Base-by-base conservation (phyloP, 768 basidiomycete species). In the Daedalea quercina region DNA sequence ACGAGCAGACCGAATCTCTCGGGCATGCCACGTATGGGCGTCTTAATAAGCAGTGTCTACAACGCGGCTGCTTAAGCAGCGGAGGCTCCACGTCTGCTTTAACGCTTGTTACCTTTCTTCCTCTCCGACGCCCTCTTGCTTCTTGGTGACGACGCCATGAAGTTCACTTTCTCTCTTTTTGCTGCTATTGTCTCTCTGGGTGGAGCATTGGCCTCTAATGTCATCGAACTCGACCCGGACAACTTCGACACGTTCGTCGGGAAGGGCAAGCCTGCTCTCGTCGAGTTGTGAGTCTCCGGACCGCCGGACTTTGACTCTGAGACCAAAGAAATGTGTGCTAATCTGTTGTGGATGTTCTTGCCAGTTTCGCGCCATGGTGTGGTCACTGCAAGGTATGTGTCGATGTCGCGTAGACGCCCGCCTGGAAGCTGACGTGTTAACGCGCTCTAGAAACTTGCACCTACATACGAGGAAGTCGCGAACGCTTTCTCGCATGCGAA, bases 361-460 rank as follows among this genome's bases (percentile, higher is more conserved):
- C 44, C 51, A 93, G 90, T 69, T 92, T 85, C 60, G 90, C 90
- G 17, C 86, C 90, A 9, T 93, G 90, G 90, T 92, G 90, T 63
- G 91, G 89, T 51, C 91, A 92, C 66, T 93, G 90, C 80, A 92
- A 92, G 71, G 90, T 86, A 65, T 55, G 70, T 51, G 50, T n/a
- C 46, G 48, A 25, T 19, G 33, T 22, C n/a, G 31, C 13, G 12
- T 19, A 37, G 33, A 12, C 48, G 23, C 54, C 19, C 45, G 9
- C 20, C 23, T 3, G 22, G 34, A 43, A 25, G 45, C 55, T 58
- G 42, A 64, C 41, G 50, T 19, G 23, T 40, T 47, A 22, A n/a
- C n/a, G 31, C 26, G 13, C 35, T 20, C 23, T 61, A 92, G 90
- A 91, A 79, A 71, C 86, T 95, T 54, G 94, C 91, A 0, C 94